Evolutionary conservation across 2,329 filamentous ascomycete species (phyloP).

Genomic region (Diplodia mutila): DNA sequence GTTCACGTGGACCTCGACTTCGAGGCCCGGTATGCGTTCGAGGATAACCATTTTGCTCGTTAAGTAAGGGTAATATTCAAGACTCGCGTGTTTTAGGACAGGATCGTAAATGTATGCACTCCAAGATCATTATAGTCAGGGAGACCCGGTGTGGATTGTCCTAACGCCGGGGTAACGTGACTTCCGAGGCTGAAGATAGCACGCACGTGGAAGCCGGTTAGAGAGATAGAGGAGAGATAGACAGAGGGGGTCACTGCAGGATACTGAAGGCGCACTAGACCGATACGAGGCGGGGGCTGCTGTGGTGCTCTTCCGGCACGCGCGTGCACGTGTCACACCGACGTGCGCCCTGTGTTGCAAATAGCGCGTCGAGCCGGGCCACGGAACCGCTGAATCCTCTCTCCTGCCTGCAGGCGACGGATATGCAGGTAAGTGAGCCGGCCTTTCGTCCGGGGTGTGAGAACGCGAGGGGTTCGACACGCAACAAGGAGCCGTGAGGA

Average conservation of each 20-base stretch:
- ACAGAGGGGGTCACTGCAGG: neutral
- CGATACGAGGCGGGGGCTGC: neutral
- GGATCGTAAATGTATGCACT: neutral
- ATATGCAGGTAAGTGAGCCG: neutral
- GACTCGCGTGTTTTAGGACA: neutral
- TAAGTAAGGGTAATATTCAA: neutral
- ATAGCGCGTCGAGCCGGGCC: neutral
- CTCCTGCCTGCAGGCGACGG: neutral
- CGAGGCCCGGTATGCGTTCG: slow-evolving; percentile 3
- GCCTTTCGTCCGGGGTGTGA: neutral
- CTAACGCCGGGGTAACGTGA: neutral
- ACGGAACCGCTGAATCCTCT: neutral
- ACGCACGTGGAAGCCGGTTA: neutral
- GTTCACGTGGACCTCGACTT: slow-evolving; percentile 25
- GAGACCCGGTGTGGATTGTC: neutral
- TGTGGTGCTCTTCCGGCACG: neutral
- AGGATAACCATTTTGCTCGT: slow-evolving; percentile 2
- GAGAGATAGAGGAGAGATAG: no score
- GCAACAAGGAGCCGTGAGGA: neutral
- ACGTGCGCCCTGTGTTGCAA: neutral
- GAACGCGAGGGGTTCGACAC: neutral
- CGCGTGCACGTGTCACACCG: neutral
- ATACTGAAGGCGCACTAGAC: neutral
- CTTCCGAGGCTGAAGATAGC: neutral
- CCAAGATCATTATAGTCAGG: neutral